phyloP scores from a whole-genome alignment of 2,329 filamentous ascomycete genomes.

The Bipolaris gigantea region DNA sequence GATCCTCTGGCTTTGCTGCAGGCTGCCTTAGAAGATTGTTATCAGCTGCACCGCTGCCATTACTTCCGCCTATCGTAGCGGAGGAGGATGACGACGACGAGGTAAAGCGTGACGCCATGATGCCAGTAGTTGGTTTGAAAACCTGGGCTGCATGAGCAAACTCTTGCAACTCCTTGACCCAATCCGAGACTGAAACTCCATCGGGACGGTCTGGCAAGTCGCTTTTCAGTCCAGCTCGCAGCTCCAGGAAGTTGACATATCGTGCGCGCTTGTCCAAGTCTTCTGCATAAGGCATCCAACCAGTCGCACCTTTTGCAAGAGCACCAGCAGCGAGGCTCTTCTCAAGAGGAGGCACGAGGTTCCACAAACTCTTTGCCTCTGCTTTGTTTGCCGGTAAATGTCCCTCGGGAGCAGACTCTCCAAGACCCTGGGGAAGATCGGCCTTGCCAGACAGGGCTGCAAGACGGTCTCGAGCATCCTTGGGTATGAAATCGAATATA shows the following conservation, averaged over 20 bases:
- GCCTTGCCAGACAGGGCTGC: conserved; percentile 72
- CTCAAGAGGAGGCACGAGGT: conserved; percentile 49
- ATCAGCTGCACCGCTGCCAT: conserved; percentile 24
- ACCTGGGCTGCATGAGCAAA: conserved; percentile 75
- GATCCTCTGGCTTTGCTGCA: conserved; percentile 66
- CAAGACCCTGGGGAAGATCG: conserved; percentile 75
- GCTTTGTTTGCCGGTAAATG: conserved; percentile 65
- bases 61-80: conserved; percentile 28
- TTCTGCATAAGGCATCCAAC: conserved; percentile 82
- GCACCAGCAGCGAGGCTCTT: conserved; percentile 50
- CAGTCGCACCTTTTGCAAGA: conserved; percentile 55
- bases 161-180: conserved; percentile 76
- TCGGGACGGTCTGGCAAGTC: conserved; percentile 60
- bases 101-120: conserved; percentile 94
- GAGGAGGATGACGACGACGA: conserved; percentile 53
- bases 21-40: conserved; percentile 51
- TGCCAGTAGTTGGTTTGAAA: conserved; percentile 87
- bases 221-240: conserved; percentile 63
- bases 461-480: conserved; percentile 75
- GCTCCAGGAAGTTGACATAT: conserved; percentile 80
- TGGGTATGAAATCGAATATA: conserved; percentile 88
- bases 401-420: conserved; percentile 70
- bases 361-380: conserved; percentile 57
- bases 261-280: conserved; percentile 76
- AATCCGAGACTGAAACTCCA: conserved; percentile 67